These are phyloP conservation scores for Clohesyomyces aquaticus DNA, from an alignment of 495 filamentous ascomycete genomes.

Conservation along the genomic window DNA sequence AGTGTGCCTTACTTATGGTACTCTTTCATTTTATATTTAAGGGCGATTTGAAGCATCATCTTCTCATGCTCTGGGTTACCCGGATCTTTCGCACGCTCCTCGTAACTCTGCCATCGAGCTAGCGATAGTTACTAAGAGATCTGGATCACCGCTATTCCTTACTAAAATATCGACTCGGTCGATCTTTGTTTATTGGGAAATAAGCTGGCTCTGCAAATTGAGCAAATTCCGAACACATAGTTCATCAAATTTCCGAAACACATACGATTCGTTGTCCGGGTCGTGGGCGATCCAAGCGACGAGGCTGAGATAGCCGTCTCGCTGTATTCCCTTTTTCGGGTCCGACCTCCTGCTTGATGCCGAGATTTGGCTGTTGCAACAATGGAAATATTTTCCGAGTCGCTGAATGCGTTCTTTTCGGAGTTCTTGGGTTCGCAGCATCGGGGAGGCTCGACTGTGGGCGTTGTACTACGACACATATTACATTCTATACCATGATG, in stretches of 20 bases:
- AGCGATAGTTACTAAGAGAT: not conserved
- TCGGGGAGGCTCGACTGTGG: no score
- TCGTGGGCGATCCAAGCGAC: constrained; percentile 25
- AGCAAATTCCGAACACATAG: constrained; percentile 24
- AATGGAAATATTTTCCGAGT: no score
- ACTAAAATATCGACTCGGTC: constrained; percentile 2
- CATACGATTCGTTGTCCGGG: constrained; percentile 20
- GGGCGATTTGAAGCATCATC: not conserved
- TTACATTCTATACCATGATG: no score
- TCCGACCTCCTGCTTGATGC: no score
- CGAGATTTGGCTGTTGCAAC: no score
- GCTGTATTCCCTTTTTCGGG: not conserved
- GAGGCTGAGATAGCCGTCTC: constrained; percentile 24
- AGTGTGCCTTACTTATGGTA: constrained; percentile 13
- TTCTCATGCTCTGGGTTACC: not conserved
- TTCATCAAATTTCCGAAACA: constrained; percentile 23
- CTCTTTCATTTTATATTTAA: constrained; percentile 12
- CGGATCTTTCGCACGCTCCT: not conserved
- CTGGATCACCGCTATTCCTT: not conserved
- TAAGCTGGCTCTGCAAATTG: constrained; percentile 21
- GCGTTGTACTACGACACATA: no score
- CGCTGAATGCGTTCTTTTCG: no score
- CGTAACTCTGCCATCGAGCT: constrained; percentile 20
- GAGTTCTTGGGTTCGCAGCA: no score
- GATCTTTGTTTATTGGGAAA: constrained; percentile 2